phyloP scores from a whole-genome alignment of 1,139 yeast species.

The Magnusiomyces ingens region DNA sequence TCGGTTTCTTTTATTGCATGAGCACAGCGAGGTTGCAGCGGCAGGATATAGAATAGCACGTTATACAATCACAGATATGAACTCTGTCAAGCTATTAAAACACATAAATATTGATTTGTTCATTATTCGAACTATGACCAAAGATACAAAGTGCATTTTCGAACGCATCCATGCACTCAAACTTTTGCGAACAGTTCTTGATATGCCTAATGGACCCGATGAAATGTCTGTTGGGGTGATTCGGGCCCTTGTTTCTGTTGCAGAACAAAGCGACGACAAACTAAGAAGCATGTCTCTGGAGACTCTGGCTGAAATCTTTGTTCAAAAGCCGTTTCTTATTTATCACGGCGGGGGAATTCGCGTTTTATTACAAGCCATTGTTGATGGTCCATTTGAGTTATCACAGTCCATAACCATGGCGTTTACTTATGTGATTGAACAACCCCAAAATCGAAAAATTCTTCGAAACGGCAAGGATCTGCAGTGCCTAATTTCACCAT shows the following conservation, averaged over 20 bases:
- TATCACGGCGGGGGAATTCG: conserved; percentile 61
- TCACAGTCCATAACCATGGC: conserved; percentile 52
- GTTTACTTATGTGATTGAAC: conserved; percentile 53
- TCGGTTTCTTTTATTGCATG: conserved; percentile 53
- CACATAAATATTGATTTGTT: conserved; percentile 48
- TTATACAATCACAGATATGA: conserved; percentile 49
- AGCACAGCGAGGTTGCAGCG: conserved; percentile 58
- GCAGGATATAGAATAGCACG: conserved; percentile 73
- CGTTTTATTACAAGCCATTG: conserved; percentile 48
- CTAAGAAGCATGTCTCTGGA: conserved; percentile 54
- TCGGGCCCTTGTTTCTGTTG: conserved; percentile 64
- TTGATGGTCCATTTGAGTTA: conserved; percentile 58
- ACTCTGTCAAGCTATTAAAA: conserved; percentile 42
- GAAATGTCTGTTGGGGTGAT: conserved; percentile 59
- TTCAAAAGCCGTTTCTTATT: conserved; percentile 54
- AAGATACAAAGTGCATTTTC: conserved; percentile 43
- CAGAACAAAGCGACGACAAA: conserved; percentile 55
- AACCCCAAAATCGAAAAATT: conserved; percentile 49
- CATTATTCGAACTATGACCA: conserved; percentile 58
- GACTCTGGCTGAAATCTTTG: conserved; percentile 62
- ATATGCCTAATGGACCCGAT: conserved; percentile 49
- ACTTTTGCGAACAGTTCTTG: conserved; percentile 56
- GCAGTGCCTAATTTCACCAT: conserved; percentile 55
- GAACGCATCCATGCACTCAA: conserved; percentile 80
- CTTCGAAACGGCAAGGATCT: conserved; percentile 60